phyloP scores from a whole-genome alignment of 345 rosid genomes.

The Ceriops tagal region DNA sequence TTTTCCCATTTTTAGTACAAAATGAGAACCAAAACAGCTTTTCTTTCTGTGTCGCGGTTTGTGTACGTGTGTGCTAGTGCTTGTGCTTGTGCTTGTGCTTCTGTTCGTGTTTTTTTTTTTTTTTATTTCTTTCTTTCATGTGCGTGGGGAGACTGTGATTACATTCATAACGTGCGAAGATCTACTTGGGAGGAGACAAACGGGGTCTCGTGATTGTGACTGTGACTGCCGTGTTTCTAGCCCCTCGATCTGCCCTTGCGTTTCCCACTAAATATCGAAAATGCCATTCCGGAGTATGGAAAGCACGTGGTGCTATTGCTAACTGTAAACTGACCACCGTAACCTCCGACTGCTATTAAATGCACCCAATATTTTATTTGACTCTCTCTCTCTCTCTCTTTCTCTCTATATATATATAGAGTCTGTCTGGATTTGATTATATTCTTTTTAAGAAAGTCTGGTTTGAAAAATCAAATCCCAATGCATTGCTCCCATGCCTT shows the following conservation, averaged over 20 bases:
- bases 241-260: not conserved
- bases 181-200: slow-evolving; percentile 52
- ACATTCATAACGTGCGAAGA: slow-evolving; percentile 58
- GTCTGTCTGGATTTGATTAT: no score
- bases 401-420: no score
- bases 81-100: not conserved
- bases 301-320: not conserved
- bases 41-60: not conserved
- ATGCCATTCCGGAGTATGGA: slow-evolving; percentile 13
- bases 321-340: not conserved
- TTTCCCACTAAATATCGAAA: slow-evolving; percentile 3
- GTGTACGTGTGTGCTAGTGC: not conserved
- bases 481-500: no score
- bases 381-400: no score
- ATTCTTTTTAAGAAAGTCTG: no score
- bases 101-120: not conserved
- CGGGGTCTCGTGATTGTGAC: slow-evolving; percentile 42
- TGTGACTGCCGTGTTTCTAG: slow-evolving; percentile 21
- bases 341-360: not conserved
- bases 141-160: not conserved
- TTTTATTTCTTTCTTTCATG: no score
- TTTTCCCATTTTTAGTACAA: no score
- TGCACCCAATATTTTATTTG: not conserved
- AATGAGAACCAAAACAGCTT: not conserved
- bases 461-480: no score